Percentiles rank a stretch among this genome's conserved stretches.
Evolutionary conservation across 31 red algal genomes (phyloP).

Genomic region (Porphyra umbilicalis): DNA sequence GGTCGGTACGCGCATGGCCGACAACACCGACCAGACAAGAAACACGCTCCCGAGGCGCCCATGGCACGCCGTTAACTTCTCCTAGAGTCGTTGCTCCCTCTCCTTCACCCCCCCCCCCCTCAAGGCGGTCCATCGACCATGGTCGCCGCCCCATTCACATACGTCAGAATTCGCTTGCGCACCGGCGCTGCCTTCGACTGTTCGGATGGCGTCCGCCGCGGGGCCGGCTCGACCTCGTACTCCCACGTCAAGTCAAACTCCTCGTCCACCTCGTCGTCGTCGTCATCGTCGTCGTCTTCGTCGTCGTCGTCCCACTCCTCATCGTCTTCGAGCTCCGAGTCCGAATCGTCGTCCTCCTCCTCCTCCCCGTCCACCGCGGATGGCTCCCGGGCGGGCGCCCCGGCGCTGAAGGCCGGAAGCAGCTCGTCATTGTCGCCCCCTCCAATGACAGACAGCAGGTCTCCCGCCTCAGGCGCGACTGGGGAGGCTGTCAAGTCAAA

Average conservation of each 20-base stretch:
- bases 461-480: not conserved
- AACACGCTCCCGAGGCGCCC: too few species aligned
- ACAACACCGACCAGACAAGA: too few species aligned
- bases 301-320: not conserved
- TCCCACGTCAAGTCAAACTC: not conserved
- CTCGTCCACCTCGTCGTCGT: not conserved
- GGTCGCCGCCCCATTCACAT: not conserved
- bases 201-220: not conserved
- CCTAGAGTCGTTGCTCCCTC: too few species aligned
- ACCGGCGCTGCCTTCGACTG: not conserved
- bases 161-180: not conserved
- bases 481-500: not conserved
- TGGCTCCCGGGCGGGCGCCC: too few species aligned
- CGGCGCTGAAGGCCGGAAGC: not conserved
- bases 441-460: not conserved
- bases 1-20: too few species aligned
- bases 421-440: not conserved
- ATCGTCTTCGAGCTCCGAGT: conserved; percentile 1
- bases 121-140: too few species aligned
- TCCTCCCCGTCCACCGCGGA: not conserved
- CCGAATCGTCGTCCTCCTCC: conserved; percentile 1
- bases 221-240: not conserved
- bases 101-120: too few species aligned
- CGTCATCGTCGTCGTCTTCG: not conserved
- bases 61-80: too few species aligned